Percentiles rank a stretch among this genome's conserved stretches.
Evolutionary conservation across 345 rosid species (phyloP).

Genomic region (Noccaea caerulescens): DNA sequence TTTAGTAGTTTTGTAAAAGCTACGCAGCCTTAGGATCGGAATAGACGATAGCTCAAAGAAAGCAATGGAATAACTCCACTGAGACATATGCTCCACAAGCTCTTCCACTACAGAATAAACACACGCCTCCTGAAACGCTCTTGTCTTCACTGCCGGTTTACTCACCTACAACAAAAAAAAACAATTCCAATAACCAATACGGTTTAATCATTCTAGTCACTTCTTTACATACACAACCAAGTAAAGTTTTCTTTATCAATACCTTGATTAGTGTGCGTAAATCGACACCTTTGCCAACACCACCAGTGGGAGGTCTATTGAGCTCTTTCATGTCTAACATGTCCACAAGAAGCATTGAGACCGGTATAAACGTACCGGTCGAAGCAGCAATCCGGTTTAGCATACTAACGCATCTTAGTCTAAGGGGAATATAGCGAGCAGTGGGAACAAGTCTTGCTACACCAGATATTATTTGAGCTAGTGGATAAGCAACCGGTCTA

Average conservation of each 20-base stretch:
- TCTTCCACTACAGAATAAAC: conserved; percentile 83
- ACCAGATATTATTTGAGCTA: conserved; percentile 84
- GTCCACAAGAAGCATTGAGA: conserved; percentile 88
- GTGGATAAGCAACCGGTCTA: conserved; percentile 86
- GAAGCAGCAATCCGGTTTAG: conserved; percentile 80
- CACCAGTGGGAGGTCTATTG: conserved; percentile 79
- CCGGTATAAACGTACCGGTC: conserved; percentile 80
- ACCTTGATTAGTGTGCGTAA: conserved; percentile 78
- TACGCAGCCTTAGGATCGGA: conserved; percentile 71
- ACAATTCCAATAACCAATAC: neutral
- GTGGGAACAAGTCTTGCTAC: conserved; percentile 94
- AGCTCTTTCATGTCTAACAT: conserved; percentile 98
- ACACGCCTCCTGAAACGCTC: conserved; percentile 95
- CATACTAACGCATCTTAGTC: conserved; percentile 91
- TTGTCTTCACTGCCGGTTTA: conserved; percentile 81
- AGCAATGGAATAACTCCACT: conserved; percentile 85
- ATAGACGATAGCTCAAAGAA: conserved; percentile 88
- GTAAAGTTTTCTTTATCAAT: neutral
- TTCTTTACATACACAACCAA: neutral
- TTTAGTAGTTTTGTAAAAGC: conserved; percentile 78
- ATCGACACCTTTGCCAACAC: conserved; percentile 89
- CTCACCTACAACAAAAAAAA: conserved; percentile 55
- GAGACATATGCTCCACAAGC: conserved; percentile 87
- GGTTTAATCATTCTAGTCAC: conserved; percentile 1
- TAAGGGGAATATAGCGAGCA: conserved; percentile 89